Base-by-base conservation (phyloP, 2,329 filamentous ascomycete species). In the Daldinia sp. region DNA sequence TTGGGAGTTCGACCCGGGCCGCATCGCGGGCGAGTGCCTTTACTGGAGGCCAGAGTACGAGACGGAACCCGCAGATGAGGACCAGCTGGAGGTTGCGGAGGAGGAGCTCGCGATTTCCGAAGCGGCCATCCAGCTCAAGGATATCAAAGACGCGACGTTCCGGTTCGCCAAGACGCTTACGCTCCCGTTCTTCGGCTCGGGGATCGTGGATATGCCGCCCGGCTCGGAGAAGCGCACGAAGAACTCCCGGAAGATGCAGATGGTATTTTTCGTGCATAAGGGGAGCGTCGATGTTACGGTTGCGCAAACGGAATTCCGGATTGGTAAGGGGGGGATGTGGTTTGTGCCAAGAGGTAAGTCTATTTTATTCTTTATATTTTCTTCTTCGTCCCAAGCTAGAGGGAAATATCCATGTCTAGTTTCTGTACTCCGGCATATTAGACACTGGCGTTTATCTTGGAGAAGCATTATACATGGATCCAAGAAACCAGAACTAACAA, bases 231-330 rank as follows among this genome's bases (percentile, higher is more conserved):
- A 99, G 84, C 89, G 90, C 73, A 88, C 91, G 55, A 98, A 98
- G 85, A 98, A 98, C 80, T 92, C 92, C 39, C 88, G 95, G 70
- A 94, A 92, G 82, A 98, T 98, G 93, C 94, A 98, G 78, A 96
- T 99, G 91, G 90, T 92, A 0, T 98, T 98, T 80, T 98, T 97
- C 74, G 92, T 99, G 33, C 91, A 93, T 74, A 87, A 88, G 50
- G 96, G 96, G 23, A 90, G 92, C 71, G 93, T 98, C 20, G 85
- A 89, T 72, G 94, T 97, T 20, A 92, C 89, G 30, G 88, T 97
- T 54, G 89, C 92, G 72, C 88, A 92, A 71, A 91, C 87, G 26
- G 84, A 86, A 69, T 98, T 99, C 78, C 89, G 91, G 63, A 94
- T 97, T 71, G 89, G 90, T 41, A 93, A 92, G 74, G 94, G 95